These are phyloP conservation scores for Notholithocarpus densiflorus DNA, from an alignment of 306 rosid genomes.

Conservation along the genomic window DNA sequence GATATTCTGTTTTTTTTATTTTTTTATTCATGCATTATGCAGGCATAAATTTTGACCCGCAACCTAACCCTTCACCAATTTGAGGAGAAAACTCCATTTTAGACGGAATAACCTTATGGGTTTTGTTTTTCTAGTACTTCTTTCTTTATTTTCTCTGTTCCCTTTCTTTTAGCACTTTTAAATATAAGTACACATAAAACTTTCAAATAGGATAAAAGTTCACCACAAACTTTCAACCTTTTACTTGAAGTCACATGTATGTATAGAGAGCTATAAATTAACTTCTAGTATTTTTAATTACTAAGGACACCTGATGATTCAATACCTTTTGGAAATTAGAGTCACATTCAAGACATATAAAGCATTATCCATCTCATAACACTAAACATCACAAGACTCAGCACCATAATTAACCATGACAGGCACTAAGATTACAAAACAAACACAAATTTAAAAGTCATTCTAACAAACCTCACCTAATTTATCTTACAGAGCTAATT, in stretches of 20 bases:
- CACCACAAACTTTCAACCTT: neutral
- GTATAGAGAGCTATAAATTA: neutral
- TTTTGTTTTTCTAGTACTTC: no score
- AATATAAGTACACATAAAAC: no score
- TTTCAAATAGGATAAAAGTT: neutral
- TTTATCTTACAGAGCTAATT: slow-evolving; percentile 11
- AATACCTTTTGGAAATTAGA: slow-evolving; percentile 7
- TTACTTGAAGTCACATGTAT: no score
- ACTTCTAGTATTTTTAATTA: neutral
- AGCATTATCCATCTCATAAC: slow-evolving; percentile 18
- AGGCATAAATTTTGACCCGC: no score
- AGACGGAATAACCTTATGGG: no score
- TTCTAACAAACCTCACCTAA: slow-evolving; percentile 34
- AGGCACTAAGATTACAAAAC: slow-evolving; percentile 24
- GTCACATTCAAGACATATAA: slow-evolving; percentile 15
- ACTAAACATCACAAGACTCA: neutral
- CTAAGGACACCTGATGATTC: neutral
- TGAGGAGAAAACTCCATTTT: no score
- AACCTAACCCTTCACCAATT: no score
- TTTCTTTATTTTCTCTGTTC: no score
- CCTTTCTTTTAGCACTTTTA: no score
- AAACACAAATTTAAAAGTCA: slow-evolving; percentile 21
- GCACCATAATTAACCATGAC: slow-evolving; percentile 18
- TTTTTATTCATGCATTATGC: no score
- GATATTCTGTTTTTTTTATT: neutral